phyloP scores from a whole-genome alignment of 2,329 filamentous ascomycete species.

The Trichoderma sp. region DNA sequence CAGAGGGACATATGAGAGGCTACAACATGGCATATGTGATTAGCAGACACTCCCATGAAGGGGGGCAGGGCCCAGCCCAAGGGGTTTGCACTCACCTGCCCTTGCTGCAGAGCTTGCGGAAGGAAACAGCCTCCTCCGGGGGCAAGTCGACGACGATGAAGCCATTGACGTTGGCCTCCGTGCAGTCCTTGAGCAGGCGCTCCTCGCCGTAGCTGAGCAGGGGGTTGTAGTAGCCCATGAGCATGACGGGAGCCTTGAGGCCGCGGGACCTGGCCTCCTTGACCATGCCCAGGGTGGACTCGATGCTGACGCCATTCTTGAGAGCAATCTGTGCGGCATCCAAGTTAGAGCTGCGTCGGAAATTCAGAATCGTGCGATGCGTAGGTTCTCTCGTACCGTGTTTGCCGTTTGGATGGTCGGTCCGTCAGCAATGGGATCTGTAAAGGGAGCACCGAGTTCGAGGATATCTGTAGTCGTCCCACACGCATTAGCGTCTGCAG shows the following conservation, averaged over 20 bases:
- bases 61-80: too few relatives aligned
- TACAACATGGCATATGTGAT: constrained; percentile 37
- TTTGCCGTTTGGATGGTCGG: constrained; percentile 96
- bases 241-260: constrained; percentile 77
- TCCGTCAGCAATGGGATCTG: constrained; percentile 96
- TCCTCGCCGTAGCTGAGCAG: constrained; percentile 93
- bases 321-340: constrained; percentile 62
- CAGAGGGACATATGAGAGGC: constrained; percentile 92
- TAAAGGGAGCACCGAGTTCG: constrained; percentile 94
- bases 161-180: constrained; percentile 83
- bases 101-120: constrained; percentile 79
- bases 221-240: constrained; percentile 99
- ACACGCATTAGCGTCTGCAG: background rate
- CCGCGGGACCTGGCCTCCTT: constrained; percentile 76
- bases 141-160: constrained; percentile 97
- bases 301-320: constrained; percentile 82
- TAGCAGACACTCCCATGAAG: background rate
- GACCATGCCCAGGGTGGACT: constrained; percentile 79
- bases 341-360: constrained; percentile 4
- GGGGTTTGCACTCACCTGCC: constrained; percentile 59
- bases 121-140: constrained; percentile 91
- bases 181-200: constrained; percentile 79
- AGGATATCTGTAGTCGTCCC: constrained; percentile 67
- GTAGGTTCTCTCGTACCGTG: constrained; percentile 57
- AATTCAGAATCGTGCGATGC: too few relatives aligned